A percentile compares a stretch with the other conserved stretches of the same genome.
phyloP scores from a whole-genome alignment of 1,284 basidiomycete genomes.

The Somion occarium region DNA sequence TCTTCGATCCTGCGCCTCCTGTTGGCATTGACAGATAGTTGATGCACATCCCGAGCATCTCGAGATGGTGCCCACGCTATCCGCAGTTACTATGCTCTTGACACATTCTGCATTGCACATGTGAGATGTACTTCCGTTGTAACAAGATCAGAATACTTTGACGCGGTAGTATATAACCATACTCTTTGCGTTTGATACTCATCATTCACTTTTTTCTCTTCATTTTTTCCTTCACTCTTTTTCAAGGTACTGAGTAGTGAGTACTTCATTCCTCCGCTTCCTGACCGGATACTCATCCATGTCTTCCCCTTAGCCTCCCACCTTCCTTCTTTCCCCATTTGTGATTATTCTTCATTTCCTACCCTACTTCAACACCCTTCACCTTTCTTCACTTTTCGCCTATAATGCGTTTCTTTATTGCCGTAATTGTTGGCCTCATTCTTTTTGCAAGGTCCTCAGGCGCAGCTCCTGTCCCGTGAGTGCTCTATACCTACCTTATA shows the following conservation, averaged over 20 bases:
- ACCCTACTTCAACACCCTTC: not conserved
- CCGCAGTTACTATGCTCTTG: not conserved
- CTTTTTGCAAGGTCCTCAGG: not conserved
- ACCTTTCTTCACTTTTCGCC: not conserved
- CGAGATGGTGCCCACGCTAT: not conserved
- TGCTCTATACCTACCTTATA: not conserved
- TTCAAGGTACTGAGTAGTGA: slow-evolving; percentile 1
- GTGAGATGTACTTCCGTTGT: not conserved
- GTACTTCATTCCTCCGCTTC: not conserved
- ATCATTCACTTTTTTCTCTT: not conserved
- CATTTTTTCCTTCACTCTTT: not conserved
- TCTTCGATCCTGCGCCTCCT: too few relatives aligned
- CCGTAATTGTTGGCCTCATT: not conserved
- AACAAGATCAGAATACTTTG: not conserved
- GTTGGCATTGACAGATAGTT: not conserved
- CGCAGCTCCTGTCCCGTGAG: not conserved
- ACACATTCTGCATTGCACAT: not conserved
- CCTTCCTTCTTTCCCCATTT: not conserved
- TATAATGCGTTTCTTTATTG: not conserved
- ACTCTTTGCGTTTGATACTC: not conserved
- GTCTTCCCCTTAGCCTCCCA: not conserved
- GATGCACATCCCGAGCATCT: not conserved
- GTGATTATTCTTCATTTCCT: not conserved
- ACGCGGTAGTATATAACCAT: not conserved
- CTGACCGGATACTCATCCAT: not conserved